phyloP scores from a whole-genome alignment of 2,329 filamentous ascomycete species.

The Teratosphaeria gauchensis region DNA sequence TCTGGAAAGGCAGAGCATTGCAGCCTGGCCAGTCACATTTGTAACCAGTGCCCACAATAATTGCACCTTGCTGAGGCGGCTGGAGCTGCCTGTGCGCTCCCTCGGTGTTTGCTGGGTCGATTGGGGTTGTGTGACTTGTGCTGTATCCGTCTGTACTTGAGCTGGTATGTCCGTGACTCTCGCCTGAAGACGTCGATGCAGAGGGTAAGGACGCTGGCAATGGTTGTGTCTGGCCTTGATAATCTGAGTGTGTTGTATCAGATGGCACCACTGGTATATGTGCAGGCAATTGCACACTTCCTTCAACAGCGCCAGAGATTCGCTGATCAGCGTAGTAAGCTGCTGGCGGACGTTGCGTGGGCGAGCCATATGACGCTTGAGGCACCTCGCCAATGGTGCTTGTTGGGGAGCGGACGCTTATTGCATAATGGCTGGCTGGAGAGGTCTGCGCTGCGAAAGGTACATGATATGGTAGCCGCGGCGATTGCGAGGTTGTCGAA shows the following conservation, averaged over 20 bases:
- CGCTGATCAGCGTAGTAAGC: constrained; percentile 17
- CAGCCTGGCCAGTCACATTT: constrained; percentile 56
- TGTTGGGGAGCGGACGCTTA: constrained; percentile 16
- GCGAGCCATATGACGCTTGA: constrained; percentile 14
- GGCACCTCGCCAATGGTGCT: constrained; percentile 15
- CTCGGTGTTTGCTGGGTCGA: constrained; percentile 23
- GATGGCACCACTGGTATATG: not conserved
- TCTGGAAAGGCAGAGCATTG: constrained; percentile 64
- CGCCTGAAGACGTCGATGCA: constrained; percentile 19
- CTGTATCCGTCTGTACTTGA: constrained; percentile 25
- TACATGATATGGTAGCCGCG: constrained; percentile 15
- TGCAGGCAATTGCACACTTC: not conserved
- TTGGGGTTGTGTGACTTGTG: constrained; percentile 27
- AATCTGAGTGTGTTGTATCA: constrained; percentile 1
- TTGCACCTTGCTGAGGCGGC: constrained; percentile 24
- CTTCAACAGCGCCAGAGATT: constrained; percentile 10
- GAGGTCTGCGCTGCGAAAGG: constrained; percentile 19
- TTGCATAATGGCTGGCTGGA: constrained; percentile 12
- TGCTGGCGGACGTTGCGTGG: constrained; percentile 8
- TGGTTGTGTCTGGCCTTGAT: constrained; percentile 6
- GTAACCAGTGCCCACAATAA: constrained; percentile 36
- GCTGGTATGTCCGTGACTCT: constrained; percentile 20
- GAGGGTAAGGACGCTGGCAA: constrained; percentile 17
- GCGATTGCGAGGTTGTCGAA: constrained; percentile 21
- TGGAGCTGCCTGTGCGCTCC: constrained; percentile 17